Conservation (phyloP, 305 asterid species). For the Striga hermonthica region DNA sequence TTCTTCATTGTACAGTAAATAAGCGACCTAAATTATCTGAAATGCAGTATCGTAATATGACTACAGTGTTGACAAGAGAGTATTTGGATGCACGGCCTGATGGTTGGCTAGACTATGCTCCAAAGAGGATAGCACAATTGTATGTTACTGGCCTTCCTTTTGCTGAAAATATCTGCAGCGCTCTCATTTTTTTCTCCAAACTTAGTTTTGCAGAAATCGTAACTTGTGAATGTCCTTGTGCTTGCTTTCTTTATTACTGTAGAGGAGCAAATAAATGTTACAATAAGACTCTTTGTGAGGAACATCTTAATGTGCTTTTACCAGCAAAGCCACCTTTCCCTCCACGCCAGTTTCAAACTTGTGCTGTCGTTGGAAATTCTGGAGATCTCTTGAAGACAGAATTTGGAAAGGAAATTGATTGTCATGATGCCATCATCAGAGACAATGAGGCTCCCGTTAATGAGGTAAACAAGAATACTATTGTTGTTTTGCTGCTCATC, state of each 20-base stretch:
- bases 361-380: conserved; percentile 97
- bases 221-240: conserved; percentile 21
- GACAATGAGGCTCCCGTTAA: conserved; percentile 98
- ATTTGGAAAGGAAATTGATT: conserved; percentile 86
- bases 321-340: conserved; percentile 94
- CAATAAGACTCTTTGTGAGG: conserved; percentile 85
- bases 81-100: conserved; percentile 90
- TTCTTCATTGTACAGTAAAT: conserved; percentile 29
- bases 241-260: conserved; percentile 23
- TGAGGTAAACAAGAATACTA: conserved; percentile 47
- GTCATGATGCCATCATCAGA: conserved; percentile 92
- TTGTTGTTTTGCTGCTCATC: neutral
- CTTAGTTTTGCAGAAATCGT: conserved; percentile 12
- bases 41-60: conserved; percentile 99
- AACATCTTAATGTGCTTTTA: conserved; percentile 71
- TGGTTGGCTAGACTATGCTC: conserved; percentile 93
- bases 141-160: conserved; percentile 34
- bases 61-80: conserved; percentile 94
- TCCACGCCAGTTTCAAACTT: conserved; percentile 83
- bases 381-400: conserved; percentile 93
- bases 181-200: conserved; percentile 11
- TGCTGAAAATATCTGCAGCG: conserved; percentile 20
- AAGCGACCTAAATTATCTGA: conserved; percentile 38
- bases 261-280: conserved; percentile 90
- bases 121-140: conserved; percentile 93